Base-by-base conservation (phyloP, 352 stramenopile species). In the Globisporangium nodosum region DNA sequence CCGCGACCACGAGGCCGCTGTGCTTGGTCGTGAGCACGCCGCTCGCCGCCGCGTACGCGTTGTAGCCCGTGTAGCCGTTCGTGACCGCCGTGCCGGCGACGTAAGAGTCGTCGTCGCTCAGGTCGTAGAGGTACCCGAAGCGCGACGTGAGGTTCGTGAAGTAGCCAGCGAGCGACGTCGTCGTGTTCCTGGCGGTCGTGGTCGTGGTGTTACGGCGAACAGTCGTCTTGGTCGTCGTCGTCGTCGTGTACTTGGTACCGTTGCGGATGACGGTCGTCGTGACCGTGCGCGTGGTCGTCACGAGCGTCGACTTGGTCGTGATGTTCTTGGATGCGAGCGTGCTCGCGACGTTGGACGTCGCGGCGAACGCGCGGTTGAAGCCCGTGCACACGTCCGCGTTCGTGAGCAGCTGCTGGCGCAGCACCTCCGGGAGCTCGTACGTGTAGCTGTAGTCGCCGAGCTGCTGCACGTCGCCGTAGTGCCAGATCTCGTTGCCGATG, bases 401-500 rank as follows among this genome's bases (percentile, higher is more conserved):
- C 58, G 66, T 85, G 50, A 88, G 54, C 35, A 88, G 58, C 66
- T 87, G 78, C 52, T 84, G 76, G 51, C 66, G 73, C 48, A 87
- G 64, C 31, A 87, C 54, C 49, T 77, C 69, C 5, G 79, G 76
- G 18, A 89, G 58, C 59, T 87, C 64, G 66, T 90, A 90, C 64
- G 70, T 75, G 76, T 90, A 90, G 63, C 74, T 78, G 64, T 82
- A 86, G 61, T 87, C 73, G 16, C 74, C 78, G n/a, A 90, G 74
- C 64, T 81, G 70, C 54, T 72, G 62, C 21, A 82, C 71, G 61
- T 88, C 78, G 16, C 53, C 76, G 60, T 86, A 85, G 62, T 86
- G 76, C 72, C 74, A 83, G 51, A 76, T 77, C 21, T 80, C 69
- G 54, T 69, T 74, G 31, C 78, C 75, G 5, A 85, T 67, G 53